These are phyloP conservation scores for Oryza nivara DNA, from an alignment of 176 grass and related monocot genomes.

Conservation along the genomic window DNA sequence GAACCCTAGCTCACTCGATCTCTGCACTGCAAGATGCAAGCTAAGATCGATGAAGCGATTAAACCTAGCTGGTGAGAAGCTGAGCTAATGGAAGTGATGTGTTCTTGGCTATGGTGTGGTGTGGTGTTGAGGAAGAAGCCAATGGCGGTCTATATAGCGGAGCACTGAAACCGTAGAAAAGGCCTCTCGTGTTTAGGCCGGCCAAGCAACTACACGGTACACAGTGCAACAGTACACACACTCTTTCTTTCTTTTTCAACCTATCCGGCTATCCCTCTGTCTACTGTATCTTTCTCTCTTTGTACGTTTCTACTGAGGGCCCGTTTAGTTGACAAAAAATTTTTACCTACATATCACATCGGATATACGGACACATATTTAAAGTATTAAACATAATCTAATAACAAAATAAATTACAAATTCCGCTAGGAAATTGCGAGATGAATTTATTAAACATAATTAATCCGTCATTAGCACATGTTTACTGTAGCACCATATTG, in stretches of 20 bases:
- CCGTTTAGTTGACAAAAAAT: no score
- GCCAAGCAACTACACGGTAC: slow-evolving; percentile 16
- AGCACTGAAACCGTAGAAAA: slow-evolving; percentile 57
- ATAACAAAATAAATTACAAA: no score
- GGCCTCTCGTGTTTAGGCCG: slow-evolving; percentile 11
- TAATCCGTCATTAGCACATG: no score
- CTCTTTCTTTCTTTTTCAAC: no score
- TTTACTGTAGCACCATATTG: no score
- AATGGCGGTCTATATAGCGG: slow-evolving; percentile 49
- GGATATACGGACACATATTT: no score
- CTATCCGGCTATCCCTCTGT: no score
- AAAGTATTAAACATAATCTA: no score
- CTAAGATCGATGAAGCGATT: neutral
- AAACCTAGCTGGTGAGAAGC: neutral
- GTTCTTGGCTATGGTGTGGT: slow-evolving; percentile 16
- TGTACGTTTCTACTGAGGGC: no score
- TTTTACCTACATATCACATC: no score
- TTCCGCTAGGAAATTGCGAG: no score
- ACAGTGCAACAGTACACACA: neutral
- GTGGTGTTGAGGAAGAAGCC: slow-evolving; percentile 40
- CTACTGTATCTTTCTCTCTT: neutral
- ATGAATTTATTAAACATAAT: no score
- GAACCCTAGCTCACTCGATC: neutral
- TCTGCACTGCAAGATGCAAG: neutral
- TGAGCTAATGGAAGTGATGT: neutral